Evolutionary conservation across 2,329 filamentous ascomycete species (phyloP), one percentile per base, ranked within the genome.

Genomic region (Colletotrichum lindemuthianum): DNA sequence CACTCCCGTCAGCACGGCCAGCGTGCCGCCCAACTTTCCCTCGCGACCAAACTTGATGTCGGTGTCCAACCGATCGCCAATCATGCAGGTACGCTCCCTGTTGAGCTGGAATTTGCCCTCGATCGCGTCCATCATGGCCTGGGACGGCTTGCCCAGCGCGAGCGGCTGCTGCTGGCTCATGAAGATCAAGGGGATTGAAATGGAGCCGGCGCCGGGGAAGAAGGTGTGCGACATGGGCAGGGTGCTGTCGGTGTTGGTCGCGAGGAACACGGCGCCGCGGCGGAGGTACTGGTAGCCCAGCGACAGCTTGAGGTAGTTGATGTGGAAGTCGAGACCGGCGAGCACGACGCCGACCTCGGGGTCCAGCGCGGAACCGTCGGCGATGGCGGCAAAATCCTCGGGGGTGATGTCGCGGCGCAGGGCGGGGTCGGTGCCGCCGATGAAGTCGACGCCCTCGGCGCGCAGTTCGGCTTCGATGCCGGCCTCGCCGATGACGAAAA

Each of bases 71-170:
- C 96, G 86, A 77, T 99, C 96, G 7, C 96, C 96, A 47, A 99
- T 87, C 96, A 99, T 99, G 79, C 96, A 98, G 1, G 96, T 92
- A 70, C 88, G 88, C 65, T 84, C 87, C 41, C 94, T 87, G 76
- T 98, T 90, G 58, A 99, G 90, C 70, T 91, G 85, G 77, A 98
- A 97, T 78, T 97, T 97, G 63, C 95, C 95, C 82, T 98, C 95
- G 61, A 99, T 91, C 3, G 96, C 93, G 76, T 98, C 95, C 95
- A 99, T 97, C 96, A 99, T 99, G 4, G 95, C 95, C 81, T 97
- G 93, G 75, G 93, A 97, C 3, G 96, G 96, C 81, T 99, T 99
- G 1, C 96, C 96, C 44, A 98, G 81, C 3, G 92, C 89, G 37
- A 93, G 78, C 1, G 96, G 95, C 71, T 91, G 84, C 74, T 87